These are phyloP conservation scores for Rhamnella rubrinervis DNA, from an alignment of 331 rosid genomes.

Conservation along the genomic window DNA sequence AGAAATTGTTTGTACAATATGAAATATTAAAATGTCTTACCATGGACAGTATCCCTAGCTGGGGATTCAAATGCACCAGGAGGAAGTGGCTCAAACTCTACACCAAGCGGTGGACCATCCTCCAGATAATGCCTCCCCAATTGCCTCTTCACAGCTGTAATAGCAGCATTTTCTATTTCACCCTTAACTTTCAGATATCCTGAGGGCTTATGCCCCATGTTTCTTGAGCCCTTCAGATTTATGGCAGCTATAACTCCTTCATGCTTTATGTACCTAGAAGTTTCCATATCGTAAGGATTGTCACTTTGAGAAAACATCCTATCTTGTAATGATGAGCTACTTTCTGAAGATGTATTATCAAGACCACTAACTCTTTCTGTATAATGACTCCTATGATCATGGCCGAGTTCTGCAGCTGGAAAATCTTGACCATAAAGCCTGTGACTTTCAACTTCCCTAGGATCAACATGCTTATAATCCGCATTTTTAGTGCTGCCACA, in stretches of 20 bases:
- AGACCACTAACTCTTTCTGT: constrained; percentile 52
- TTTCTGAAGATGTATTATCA: constrained; percentile 86
- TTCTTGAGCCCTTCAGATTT: constrained; percentile 48
- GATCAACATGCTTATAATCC: constrained; percentile 71
- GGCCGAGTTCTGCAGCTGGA: constrained; percentile 43
- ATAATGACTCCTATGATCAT: constrained; percentile 43
- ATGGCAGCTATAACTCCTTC: constrained; percentile 55
- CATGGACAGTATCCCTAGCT: constrained; percentile 51
- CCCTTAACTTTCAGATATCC: constrained; percentile 97
- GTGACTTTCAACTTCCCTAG: constrained; percentile 90
- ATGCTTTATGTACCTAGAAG: constrained; percentile 53
- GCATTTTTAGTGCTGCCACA: constrained; percentile 96
- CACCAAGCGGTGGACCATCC: constrained; percentile 87
- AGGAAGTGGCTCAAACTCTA: constrained; percentile 85
- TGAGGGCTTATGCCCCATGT: constrained; percentile 72
- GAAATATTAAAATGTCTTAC: constrained; percentile 36
- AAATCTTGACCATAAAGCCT: constrained; percentile 63
- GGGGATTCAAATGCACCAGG: constrained; percentile 90
- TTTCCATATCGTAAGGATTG: constrained; percentile 59
- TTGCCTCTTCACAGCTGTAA: constrained; percentile 92
- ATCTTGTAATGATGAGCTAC: constrained; percentile 77
- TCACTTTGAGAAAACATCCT: constrained; percentile 59
- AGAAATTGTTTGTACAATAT: not conserved
- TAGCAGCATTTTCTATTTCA: constrained; percentile 94
- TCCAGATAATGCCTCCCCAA: constrained; percentile 66